Evolutionary conservation across 1,139 yeast genomes (phyloP).

Genomic region (Scheffersomyces titani): DNA sequence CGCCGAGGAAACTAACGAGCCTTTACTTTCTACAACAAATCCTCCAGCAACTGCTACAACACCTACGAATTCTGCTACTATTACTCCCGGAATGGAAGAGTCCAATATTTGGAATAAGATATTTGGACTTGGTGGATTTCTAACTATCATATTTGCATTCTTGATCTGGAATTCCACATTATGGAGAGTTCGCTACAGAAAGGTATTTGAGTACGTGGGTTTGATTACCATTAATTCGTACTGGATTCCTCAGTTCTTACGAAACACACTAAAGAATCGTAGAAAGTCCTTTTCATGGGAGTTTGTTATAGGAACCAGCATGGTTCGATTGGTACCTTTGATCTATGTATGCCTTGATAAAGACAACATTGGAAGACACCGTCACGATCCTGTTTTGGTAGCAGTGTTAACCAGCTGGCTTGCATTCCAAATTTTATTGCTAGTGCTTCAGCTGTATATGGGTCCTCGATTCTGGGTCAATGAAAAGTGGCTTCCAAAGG

Average conservation of each 20-base stretch:
- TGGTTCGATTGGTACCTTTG: constrained; percentile 65
- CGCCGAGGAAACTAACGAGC: not conserved
- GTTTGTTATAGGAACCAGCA: constrained; percentile 67
- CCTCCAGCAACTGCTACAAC: constrained; percentile 5
- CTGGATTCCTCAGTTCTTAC: constrained; percentile 89
- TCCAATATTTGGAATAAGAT: constrained; percentile 59
- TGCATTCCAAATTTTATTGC: constrained; percentile 51
- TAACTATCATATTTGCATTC: constrained; percentile 60
- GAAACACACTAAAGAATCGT: constrained; percentile 77
- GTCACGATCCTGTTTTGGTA: constrained; percentile 53
- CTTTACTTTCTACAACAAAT: constrained; percentile 3
- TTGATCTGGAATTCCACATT: constrained; percentile 56
- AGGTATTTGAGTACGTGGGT: constrained; percentile 56
- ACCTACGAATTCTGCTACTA: constrained; percentile 5
- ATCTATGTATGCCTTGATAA: constrained; percentile 54
- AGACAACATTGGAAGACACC: constrained; percentile 54
- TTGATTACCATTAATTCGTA: constrained; percentile 61
- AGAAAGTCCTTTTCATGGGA: constrained; percentile 66
- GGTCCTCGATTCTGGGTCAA: constrained; percentile 89
- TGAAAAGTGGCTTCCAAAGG: constrained; percentile 68
- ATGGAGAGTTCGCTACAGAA: constrained; percentile 65
- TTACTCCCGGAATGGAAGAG: constrained; percentile 40
- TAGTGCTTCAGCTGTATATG: constrained; percentile 61
- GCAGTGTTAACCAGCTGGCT: constrained; percentile 52
- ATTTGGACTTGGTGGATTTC: constrained; percentile 62